Percentiles rank a stretch among this genome's conserved stretches.
These are phyloP conservation scores for Thecaphora thlaspeos DNA, from an alignment of 1,284 basidiomycete species.

Conservation along the genomic window DNA sequence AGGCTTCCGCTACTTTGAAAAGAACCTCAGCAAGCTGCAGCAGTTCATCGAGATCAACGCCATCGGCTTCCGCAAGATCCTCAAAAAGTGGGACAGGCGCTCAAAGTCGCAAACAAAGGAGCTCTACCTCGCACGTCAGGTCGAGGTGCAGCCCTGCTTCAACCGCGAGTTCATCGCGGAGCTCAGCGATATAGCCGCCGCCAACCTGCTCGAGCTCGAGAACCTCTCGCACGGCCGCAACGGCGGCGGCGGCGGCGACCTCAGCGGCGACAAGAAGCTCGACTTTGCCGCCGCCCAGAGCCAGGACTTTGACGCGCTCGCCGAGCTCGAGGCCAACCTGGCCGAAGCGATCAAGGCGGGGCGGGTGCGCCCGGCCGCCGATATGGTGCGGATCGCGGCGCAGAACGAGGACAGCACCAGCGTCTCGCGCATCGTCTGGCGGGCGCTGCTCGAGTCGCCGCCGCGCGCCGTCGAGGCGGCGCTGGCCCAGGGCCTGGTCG, in stretches of 20 bases:
- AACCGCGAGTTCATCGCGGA: slow-evolving; percentile 94
- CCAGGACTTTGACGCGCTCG: slow-evolving; percentile 44
- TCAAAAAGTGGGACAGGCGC: slow-evolving; percentile 99
- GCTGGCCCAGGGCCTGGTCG: slow-evolving; percentile 61
- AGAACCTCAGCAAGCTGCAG: slow-evolving; percentile 92
- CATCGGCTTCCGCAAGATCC: slow-evolving; percentile 93
- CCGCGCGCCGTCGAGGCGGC: slow-evolving; percentile 39
- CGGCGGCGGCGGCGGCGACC: slow-evolving; percentile 23
- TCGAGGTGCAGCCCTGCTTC: slow-evolving; percentile 83
- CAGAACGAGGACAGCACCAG: slow-evolving; percentile 44
- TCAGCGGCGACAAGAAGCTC: slow-evolving; percentile 44
- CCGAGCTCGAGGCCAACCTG: slow-evolving; percentile 51
- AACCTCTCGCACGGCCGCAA: slow-evolving; percentile 61
- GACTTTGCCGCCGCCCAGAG: slow-evolving; percentile 52
- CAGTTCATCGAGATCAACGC: slow-evolving; percentile 98
- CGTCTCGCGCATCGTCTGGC: slow-evolving; percentile 53
- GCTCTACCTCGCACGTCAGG: slow-evolving; percentile 91
- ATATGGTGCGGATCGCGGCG: slow-evolving; percentile 44
- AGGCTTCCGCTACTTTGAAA: slow-evolving; percentile 89
- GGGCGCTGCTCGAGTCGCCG: slow-evolving; percentile 48
- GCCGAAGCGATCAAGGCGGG: slow-evolving; percentile 40
- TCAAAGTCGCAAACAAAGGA: slow-evolving; percentile 93
- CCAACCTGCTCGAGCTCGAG: slow-evolving; percentile 87
- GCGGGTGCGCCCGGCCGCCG: slow-evolving; percentile 32
- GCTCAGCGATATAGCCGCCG: slow-evolving; percentile 88